phyloP scores from a whole-genome alignment of 2,329 filamentous ascomycete species.

The Fusarium sambucinum region DNA sequence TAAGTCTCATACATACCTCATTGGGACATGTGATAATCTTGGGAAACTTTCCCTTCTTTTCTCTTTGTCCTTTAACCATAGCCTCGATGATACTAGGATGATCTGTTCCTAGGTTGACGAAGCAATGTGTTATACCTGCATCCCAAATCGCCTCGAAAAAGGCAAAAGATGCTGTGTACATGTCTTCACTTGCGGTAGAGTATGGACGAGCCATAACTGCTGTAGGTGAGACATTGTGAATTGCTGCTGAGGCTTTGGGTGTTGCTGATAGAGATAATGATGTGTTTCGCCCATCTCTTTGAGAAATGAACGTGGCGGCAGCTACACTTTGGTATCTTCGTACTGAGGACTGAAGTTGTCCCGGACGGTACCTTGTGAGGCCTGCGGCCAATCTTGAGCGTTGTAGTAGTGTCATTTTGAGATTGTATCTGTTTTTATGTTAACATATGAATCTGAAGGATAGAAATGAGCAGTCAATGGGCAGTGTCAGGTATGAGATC shows the following conservation, averaged over 20 bases:
- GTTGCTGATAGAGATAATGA: slow-evolving; percentile 16
- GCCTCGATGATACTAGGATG: slow-evolving; percentile 84
- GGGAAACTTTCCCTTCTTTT: slow-evolving; percentile 74
- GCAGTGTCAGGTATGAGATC: not conserved
- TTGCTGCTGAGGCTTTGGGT: slow-evolving; percentile 20
- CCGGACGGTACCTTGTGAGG: slow-evolving; percentile 39
- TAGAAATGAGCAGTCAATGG: not conserved
- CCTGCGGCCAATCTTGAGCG: slow-evolving; percentile 43
- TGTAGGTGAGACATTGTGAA: slow-evolving; percentile 21
- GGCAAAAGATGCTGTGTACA: slow-evolving; percentile 82
- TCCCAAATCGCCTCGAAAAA: slow-evolving; percentile 88
- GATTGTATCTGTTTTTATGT: slow-evolving; percentile 21
- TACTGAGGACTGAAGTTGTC: slow-evolving; percentile 23
- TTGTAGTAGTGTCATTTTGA: slow-evolving; percentile 45
- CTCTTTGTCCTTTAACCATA: slow-evolving; percentile 80
- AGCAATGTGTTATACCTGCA: slow-evolving; percentile 69
- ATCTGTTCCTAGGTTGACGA: slow-evolving; percentile 76
- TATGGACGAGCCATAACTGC: slow-evolving; percentile 38
- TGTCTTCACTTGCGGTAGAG: slow-evolving; percentile 50
- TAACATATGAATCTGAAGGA: slow-evolving; percentile 11
- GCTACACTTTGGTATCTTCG: slow-evolving; percentile 40
- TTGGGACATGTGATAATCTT: slow-evolving; percentile 83
- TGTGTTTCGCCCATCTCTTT: slow-evolving; percentile 6
- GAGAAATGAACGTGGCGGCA: slow-evolving; percentile 24
- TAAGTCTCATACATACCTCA: slow-evolving; percentile 64